Evolutionary conservation across 441 rosid genomes (phyloP).

Genomic region (Populus hybrid): DNA sequence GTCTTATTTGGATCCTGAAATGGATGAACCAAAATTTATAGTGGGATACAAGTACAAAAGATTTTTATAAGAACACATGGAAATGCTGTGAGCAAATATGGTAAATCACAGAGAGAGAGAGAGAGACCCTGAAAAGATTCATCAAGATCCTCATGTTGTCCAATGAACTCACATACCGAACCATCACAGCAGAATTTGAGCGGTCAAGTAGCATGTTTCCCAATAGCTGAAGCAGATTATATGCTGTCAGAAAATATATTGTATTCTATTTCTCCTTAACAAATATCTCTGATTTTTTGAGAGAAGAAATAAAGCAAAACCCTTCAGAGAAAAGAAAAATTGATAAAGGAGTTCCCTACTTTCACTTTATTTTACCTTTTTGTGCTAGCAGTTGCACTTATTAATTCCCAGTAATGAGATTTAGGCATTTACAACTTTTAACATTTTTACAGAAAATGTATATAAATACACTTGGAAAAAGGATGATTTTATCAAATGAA

Average conservation of each 20-base stretch:
- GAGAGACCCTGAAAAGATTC: constrained; percentile 57
- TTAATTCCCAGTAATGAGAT: neutral
- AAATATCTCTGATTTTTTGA: neutral
- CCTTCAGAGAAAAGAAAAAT: neutral
- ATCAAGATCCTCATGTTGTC: constrained; percentile 79
- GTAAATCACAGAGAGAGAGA: neutral
- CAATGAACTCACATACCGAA: constrained; percentile 70
- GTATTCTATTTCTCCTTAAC: neutral
- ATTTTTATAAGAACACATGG: neutral
- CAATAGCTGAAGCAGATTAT: constrained; percentile 35
- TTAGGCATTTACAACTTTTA: neutral
- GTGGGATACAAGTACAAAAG: neutral
- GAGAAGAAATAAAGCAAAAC: neutral
- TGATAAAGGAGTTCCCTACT: neutral
- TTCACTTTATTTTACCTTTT: neutral
- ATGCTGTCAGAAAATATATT: neutral
- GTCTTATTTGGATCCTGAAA: constrained; percentile 58
- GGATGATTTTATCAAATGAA: neutral
- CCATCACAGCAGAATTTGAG: constrained; percentile 69
- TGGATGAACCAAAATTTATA: constrained; percentile 3
- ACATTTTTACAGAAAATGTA: neutral
- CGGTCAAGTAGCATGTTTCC: constrained; percentile 83
- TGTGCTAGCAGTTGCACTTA: neutral
- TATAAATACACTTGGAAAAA: neutral
- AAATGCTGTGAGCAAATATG: neutral